Conservation (phyloP, 2,329 filamentous ascomycete genomes). For the Chaetomium sp. region DNA sequence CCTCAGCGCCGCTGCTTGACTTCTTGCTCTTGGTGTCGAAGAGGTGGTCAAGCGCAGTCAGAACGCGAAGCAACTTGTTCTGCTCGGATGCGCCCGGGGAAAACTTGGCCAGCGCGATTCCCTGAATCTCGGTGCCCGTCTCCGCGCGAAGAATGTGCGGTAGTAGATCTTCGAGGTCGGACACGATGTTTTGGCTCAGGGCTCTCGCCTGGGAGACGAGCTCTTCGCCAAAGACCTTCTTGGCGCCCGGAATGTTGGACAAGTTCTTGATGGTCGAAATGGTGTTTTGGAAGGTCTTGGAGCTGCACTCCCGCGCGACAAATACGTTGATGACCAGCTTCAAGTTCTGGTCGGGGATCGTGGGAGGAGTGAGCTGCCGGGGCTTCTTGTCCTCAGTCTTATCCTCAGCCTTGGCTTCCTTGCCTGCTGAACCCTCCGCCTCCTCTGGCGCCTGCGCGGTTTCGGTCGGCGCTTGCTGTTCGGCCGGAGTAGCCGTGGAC, state of each 20-base stretch:
- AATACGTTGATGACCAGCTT: slow-evolving; percentile 95
- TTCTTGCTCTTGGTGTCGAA: slow-evolving; percentile 75
- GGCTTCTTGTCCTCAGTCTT: slow-evolving; percentile 46
- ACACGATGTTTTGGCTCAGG: slow-evolving; percentile 76
- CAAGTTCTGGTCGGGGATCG: slow-evolving; percentile 83
- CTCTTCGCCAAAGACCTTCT: slow-evolving; percentile 86
- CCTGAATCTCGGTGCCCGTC: slow-evolving; percentile 90
- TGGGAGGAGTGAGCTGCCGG: slow-evolving; percentile 65
- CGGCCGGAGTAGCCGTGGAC: slow-evolving; percentile 16
- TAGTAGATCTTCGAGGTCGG: slow-evolving; percentile 77
- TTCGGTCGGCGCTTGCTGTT: slow-evolving; percentile 24
- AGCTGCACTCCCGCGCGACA: slow-evolving; percentile 90
- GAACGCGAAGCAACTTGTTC: slow-evolving; percentile 84
- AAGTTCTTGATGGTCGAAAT: slow-evolving; percentile 98
- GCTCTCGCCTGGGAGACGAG: slow-evolving; percentile 80
- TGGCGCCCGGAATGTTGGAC: slow-evolving; percentile 84
- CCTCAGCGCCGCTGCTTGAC: slow-evolving; percentile 35
- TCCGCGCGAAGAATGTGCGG: slow-evolving; percentile 81
- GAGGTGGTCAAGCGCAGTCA: slow-evolving; percentile 91
- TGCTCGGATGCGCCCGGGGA: slow-evolving; percentile 94
- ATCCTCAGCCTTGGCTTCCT: slow-evolving; percentile 35
- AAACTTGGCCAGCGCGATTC: slow-evolving; percentile 88
- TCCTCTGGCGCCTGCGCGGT: slow-evolving; percentile 27
- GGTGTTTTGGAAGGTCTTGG: slow-evolving; percentile 96
- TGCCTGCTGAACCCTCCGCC: slow-evolving; percentile 32